Conservation (phyloP, 352 stramenopile species). For the Phytopythium mirpurense region DNA sequence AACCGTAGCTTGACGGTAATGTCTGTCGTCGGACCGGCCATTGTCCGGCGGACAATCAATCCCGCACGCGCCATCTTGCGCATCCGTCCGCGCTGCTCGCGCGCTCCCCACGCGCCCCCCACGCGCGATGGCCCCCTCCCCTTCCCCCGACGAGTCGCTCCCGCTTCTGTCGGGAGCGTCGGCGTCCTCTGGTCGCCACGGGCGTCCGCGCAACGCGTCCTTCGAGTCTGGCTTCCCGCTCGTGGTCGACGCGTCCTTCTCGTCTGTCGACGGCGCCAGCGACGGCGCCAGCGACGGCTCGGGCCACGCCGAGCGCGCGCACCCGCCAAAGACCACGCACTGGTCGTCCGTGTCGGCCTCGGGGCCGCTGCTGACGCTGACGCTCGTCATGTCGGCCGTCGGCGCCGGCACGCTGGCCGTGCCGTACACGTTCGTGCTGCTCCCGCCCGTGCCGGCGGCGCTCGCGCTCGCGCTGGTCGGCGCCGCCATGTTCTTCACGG, state of each 20-base stretch:
- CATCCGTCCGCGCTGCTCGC: too few species aligned
- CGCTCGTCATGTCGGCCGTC: conserved; percentile 57
- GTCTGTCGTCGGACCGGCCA: not conserved
- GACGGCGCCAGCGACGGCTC: conserved; percentile 5
- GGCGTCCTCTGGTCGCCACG: conserved; percentile 7
- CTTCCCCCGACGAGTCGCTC: conserved; percentile 10
- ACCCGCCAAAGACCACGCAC: not conserved
- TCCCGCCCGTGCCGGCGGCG: conserved; percentile 35
- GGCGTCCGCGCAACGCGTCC: conserved; percentile 17
- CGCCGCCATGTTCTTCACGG: conserved; percentile 66
- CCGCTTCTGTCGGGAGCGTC: conserved; percentile 18
- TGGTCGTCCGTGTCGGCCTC: not conserved
- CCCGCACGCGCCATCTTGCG: too few species aligned
- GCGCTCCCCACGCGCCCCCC: not conserved
- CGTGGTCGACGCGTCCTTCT: conserved; percentile 12
- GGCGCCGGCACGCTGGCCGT: conserved; percentile 48
- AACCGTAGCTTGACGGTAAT: not conserved
- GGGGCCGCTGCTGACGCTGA: conserved; percentile 20
- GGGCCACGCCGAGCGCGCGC: not conserved
- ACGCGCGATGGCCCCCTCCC: not conserved
- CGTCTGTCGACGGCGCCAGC: conserved; percentile 1
- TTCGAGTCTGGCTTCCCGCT: conserved; percentile 31
- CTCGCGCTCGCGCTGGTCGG: conserved; percentile 43
- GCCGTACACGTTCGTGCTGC: conserved; percentile 62
- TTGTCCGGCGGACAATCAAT: too few species aligned